These are phyloP conservation scores for Zizania latifolia DNA, from an alignment of 176 grass and related monocot genomes.

Conservation along the genomic window DNA sequence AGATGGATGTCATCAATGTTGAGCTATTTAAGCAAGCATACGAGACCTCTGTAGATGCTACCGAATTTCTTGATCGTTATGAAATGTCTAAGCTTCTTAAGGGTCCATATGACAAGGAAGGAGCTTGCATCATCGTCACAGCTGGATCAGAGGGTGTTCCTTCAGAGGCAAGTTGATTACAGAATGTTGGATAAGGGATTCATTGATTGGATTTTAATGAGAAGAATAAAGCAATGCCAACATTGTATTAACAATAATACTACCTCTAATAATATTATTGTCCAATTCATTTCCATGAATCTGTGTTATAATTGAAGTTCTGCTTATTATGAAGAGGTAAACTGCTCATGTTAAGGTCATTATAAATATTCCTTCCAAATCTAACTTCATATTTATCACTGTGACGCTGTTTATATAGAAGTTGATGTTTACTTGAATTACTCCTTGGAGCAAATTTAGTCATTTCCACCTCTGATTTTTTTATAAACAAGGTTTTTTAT, in stretches of 20 bases:
- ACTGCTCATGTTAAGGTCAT: not conserved
- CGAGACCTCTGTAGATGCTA: slow-evolving; percentile 61
- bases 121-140: slow-evolving; percentile 71
- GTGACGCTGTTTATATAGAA: not conserved
- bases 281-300: not conserved
- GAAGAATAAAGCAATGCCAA: not conserved
- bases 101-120: slow-evolving; percentile 78
- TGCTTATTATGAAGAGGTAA: not conserved
- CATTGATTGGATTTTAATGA: not conserved
- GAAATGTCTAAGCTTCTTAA: slow-evolving; percentile 74
- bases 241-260: not conserved
- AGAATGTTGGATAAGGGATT: not conserved
- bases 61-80: slow-evolving; percentile 67
- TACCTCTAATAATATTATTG: not conserved
- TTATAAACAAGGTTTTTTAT: not conserved
- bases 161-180: slow-evolving; percentile 56
- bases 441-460: slow-evolving; percentile 1
- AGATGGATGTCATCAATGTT: slow-evolving; percentile 77
- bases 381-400: not conserved
- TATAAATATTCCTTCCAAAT: not conserved
- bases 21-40: slow-evolving; percentile 86
- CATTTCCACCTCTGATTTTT: not conserved
- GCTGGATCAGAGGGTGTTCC: slow-evolving; percentile 56
- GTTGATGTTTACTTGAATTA: not conserved
- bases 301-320: not conserved